phyloP scores from a whole-genome alignment of 2,329 filamentous ascomycete genomes.

The Diaporthe sp. region DNA sequence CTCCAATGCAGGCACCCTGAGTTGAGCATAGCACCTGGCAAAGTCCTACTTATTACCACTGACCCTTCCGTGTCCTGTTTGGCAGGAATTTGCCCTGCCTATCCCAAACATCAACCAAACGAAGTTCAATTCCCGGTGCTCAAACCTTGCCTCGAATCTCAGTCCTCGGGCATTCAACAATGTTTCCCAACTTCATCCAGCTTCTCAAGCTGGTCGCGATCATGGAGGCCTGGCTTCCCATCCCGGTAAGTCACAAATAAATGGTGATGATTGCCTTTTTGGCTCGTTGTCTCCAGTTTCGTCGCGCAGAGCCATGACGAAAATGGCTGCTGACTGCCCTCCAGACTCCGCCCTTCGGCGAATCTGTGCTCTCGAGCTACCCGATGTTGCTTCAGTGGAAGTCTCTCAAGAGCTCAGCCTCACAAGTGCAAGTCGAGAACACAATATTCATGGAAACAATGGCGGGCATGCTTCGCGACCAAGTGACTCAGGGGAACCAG shows the following conservation, averaged over 20 bases:
- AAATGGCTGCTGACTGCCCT: not conserved
- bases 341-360: not conserved
- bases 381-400: no score
- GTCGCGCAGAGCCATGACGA: not conserved
- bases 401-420: no score
- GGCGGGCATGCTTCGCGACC: not conserved
- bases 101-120: no score
- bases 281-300: not conserved
- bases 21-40: not conserved
- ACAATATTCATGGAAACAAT: not conserved
- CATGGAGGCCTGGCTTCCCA: not conserved
- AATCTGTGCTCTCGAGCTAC: not conserved
- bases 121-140: not conserved
- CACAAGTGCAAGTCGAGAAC: no score
- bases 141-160: not conserved
- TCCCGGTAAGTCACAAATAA: not conserved
- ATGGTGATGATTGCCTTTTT: no score
- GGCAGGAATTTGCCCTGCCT: no score
- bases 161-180: not conserved
- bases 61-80: no score
- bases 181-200: not conserved
- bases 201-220: not conserved
- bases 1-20: no score
- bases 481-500: not conserved
- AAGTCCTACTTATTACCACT: no score